Evolutionary conservation across 1,284 basidiomycete genomes (phyloP).

Genomic region (Rhodotorula sp.): DNA sequence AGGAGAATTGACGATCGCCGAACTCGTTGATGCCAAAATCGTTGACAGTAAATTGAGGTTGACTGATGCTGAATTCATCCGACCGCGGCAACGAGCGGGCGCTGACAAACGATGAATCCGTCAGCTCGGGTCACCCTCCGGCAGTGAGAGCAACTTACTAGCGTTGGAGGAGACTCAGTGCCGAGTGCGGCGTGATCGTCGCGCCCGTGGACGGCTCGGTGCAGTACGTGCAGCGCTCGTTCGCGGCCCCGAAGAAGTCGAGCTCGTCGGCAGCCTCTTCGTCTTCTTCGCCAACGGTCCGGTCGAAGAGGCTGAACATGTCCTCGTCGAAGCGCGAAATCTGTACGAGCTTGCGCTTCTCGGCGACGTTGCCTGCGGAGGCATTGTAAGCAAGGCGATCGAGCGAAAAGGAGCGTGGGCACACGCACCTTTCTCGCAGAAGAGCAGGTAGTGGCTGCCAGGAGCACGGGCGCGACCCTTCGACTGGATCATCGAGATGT

Average conservation of each 20-base stretch:
- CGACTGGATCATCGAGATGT: constrained; percentile 17
- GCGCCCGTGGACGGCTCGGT: constrained; percentile 11
- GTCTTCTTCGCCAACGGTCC: not conserved
- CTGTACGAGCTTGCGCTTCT: constrained; percentile 15
- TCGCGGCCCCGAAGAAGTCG: constrained; percentile 9
- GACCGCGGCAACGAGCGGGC: constrained; percentile 13
- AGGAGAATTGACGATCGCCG: not conserved
- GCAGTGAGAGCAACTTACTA: not conserved
- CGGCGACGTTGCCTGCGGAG: not conserved
- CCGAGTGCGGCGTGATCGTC: constrained; percentile 17
- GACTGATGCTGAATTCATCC: constrained; percentile 12
- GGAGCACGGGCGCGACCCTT: constrained; percentile 14
- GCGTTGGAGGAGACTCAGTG: constrained; percentile 9
- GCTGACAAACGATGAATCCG: not conserved
- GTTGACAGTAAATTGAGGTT: not conserved
- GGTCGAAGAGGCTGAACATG: not conserved
- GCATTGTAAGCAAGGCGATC: not conserved
- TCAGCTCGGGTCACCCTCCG: no score
- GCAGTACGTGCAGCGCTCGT: not conserved
- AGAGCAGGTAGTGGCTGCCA: constrained; percentile 17
- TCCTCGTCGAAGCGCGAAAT: constrained; percentile 8
- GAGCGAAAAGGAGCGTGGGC: not conserved
- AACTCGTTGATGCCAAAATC: not conserved
- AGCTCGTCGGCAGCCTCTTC: not conserved
- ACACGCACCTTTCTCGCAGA: constrained; percentile 3